These are phyloP conservation scores for Aegilops bicornis DNA, from an alignment of 176 grass and related monocot genomes.

Conservation along the genomic window DNA sequence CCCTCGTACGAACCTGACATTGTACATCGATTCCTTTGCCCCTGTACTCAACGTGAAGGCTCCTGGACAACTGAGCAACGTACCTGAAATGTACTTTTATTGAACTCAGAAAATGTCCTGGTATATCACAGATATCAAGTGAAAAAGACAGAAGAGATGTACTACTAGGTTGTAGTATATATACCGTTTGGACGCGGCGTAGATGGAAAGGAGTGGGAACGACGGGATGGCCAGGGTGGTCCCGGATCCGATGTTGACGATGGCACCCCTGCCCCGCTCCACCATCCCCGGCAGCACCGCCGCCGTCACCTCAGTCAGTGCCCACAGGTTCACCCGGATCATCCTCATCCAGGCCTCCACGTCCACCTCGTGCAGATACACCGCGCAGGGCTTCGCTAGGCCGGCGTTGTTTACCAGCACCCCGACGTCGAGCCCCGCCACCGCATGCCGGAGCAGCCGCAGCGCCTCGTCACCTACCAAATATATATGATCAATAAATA, in stretches of 20 bases:
- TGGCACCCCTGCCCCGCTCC: not conserved
- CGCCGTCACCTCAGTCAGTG: not conserved
- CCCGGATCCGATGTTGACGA: not conserved
- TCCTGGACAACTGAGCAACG: conserved; percentile 35
- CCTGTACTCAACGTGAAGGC: conserved; percentile 49
- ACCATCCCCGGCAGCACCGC: not conserved
- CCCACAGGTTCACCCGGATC: not conserved
- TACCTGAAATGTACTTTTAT: conserved; percentile 22
- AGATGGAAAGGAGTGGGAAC: not conserved
- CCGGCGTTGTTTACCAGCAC: not conserved
- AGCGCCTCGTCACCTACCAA: not conserved
- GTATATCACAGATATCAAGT: not conserved
- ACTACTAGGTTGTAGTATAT: too few species aligned
- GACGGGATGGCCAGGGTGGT: not conserved
- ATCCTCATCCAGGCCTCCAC: not conserved
- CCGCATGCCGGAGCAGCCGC: not conserved
- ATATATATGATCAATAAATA: not conserved
- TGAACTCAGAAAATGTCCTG: not conserved
- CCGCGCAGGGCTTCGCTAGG: not conserved
- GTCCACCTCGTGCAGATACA: not conserved
- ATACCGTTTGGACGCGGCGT: not conserved
- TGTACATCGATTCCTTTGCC: conserved; percentile 45
- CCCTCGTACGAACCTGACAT: conserved; percentile 32
- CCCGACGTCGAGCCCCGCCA: not conserved
- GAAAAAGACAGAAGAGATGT: not conserved